Base-by-base conservation (phyloP, 2,329 filamentous ascomycete genomes). In the Aspergillus tubingensis region DNA sequence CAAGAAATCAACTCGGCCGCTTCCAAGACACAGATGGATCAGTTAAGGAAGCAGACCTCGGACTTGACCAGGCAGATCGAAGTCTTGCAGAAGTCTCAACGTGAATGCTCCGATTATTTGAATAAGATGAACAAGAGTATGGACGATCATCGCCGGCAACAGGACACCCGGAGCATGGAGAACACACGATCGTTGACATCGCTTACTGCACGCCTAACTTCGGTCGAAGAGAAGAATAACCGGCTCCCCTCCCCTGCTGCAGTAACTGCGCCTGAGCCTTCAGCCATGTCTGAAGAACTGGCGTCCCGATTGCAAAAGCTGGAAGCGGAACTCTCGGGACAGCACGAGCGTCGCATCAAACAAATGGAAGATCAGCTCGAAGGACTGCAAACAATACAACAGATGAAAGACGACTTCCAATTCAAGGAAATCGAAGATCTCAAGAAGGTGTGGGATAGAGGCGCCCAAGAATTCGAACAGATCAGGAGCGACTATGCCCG, bases 391-490 rank as follows among this genome's bases (percentile, higher is more conserved):
- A 38, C 58, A 17, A 19, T 72, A 11, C 61, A 66, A 19, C 41
- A 57, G 2, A 63, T 65, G 38, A 68, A 69, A 61, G 67, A 72
- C 47, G 64, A 69, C 11, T 17, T 71, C 1, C 55, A 63, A 11
- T 62, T 64, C 15, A 56, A 65, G 5, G 60, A 64, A 13, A 54
- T 70, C 19, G 67, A 72, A 17, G 58, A 69, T 0, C 30, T 68
- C 3, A 59, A 63, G 25, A 54, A 56, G 7, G 27, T 23, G 15
- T 27, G 68, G 19, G 55, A 54, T 11, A 36, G 30, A 17, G 15
- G 25, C 6, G 52, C 36, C 21, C 13, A 21, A 5, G 51, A 59
- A 15, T 51, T 58, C 11, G 36, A 8, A 4, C 27, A 13, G 6
- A 38, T 58, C 25, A 58, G 41, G 13, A 54, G 23, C 44, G 27